Base-by-base conservation (phyloP, 345 rosid genomes). In the Trapa bicornis region DNA sequence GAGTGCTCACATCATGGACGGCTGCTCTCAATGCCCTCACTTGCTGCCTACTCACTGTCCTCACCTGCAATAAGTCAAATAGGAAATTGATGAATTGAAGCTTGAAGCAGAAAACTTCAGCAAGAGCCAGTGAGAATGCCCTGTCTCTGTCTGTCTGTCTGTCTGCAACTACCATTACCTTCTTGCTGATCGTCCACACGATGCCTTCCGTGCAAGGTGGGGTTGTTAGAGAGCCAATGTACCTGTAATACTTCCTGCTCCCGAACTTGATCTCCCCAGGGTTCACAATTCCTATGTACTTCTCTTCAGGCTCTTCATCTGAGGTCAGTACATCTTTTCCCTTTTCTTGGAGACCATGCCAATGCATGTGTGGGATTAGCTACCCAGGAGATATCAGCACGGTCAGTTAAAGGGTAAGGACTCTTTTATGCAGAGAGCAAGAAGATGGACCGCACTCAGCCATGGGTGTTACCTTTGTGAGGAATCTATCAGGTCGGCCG, bases 171-270 rank as follows among this genome's bases (percentile, higher is more conserved):
- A 2, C 33, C 17, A 22, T 15, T 67, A 85, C 94, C 88, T 68
- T 79, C 47, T 76, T 72, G 29, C 74, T 65, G 29, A 87, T 52
- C 8, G 89, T 90, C 97, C 97, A 90, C 65, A 84, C 50, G 53
- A 86, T 84, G 6, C 92, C 95, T 77, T 89, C 88, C 0, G 84
- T 86, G 76, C 97, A 87, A 1, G 92, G 92, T 76, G 97, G 90
- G 74, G 45, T 56, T 3, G 95, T 83, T n/a, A 88, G 81, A 29
- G 92, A 88, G 11, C 95, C 97, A 2, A 77, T 66, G 57, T 87
- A 87, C 82, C 95, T 77, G 75, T 77, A 86, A 41, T 86, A 85
- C 63, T 81, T 78, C 67, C 79, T 73, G 73, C 84, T 81, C 4
- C 84, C 81, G 61, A 80, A 81, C 63, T 75, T 77, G 45, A 82